Evolutionary conservation across 2,329 filamentous ascomycete genomes (phyloP).

Genomic region (Aspergillus alliaceus): DNA sequence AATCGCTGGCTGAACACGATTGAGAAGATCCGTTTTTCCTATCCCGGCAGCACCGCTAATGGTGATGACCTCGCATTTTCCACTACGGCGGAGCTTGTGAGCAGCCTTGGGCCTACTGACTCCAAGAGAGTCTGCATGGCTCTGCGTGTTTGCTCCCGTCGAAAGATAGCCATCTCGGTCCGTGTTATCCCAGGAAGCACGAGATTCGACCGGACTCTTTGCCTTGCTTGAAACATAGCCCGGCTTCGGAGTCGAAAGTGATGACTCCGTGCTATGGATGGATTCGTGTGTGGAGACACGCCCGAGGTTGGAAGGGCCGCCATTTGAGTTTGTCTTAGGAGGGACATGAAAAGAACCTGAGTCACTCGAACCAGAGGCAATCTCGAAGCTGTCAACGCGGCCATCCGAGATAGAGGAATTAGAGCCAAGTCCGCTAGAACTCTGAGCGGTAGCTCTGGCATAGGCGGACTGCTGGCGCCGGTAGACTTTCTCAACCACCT

Average conservation of each 20-base stretch:
- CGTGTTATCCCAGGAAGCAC: slow-evolving; percentile 33
- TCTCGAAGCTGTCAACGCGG: slow-evolving; percentile 48
- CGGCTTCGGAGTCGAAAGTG: slow-evolving; percentile 32
- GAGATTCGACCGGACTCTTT: slow-evolving; percentile 40
- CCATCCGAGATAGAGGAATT: slow-evolving; percentile 54
- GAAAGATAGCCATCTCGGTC: slow-evolving; percentile 42
- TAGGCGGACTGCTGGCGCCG: slow-evolving; percentile 56
- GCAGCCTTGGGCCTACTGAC: slow-evolving; percentile 42
- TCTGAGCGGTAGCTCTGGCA: slow-evolving; percentile 32
- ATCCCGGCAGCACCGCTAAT: slow-evolving; percentile 58
- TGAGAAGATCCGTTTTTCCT: slow-evolving; percentile 62
- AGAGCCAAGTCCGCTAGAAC: slow-evolving; percentile 50
- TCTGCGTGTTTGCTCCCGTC: slow-evolving; percentile 27
- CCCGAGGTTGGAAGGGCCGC: slow-evolving; percentile 27
- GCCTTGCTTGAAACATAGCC: slow-evolving; percentile 26
- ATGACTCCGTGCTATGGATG: slow-evolving; percentile 34
- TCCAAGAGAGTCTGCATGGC: slow-evolving; percentile 32
- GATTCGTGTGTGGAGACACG: slow-evolving; percentile 37
- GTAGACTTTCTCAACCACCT: slow-evolving; percentile 74
- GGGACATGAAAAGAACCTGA: slow-evolving; percentile 48
- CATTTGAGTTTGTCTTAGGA: slow-evolving; percentile 40
- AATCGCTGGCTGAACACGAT: slow-evolving; percentile 57
- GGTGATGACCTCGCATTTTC: slow-evolving; percentile 61
- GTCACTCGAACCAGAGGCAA: slow-evolving; percentile 56
- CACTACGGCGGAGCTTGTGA: slow-evolving; percentile 52